Conservation (phyloP, 768 basidiomycete species). For the Boletus bicolor region DNA sequence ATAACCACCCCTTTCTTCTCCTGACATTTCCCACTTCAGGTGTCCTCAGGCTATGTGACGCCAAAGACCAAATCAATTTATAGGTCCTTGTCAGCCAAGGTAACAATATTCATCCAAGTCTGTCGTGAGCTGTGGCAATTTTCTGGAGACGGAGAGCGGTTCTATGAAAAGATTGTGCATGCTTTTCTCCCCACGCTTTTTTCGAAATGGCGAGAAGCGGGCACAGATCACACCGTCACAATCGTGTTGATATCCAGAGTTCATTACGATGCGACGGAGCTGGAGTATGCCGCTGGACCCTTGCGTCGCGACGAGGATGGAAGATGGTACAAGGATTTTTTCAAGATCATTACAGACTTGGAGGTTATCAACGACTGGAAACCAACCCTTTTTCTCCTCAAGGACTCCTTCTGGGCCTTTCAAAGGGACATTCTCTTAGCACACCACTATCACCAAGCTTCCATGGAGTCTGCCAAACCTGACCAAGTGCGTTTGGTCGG, state of each 20-base stretch:
- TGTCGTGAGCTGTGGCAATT: conserved; percentile 97
- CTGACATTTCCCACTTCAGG: conserved; percentile 39
- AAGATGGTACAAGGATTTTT: conserved; percentile 91
- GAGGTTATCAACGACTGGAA: conserved; percentile 89
- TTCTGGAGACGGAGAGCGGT: conserved; percentile 91
- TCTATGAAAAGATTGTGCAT: conserved; percentile 96
- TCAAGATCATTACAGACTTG: conserved; percentile 91
- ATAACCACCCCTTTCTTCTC: background rate
- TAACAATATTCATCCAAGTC: conserved; percentile 94
- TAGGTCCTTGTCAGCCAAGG: conserved; percentile 85
- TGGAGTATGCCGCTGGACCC: conserved; percentile 80
- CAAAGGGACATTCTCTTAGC: conserved; percentile 88
- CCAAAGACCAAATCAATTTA: conserved; percentile 84
- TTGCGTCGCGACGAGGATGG: conserved; percentile 72
- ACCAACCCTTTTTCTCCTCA: conserved; percentile 79
- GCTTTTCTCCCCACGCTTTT: conserved; percentile 93
- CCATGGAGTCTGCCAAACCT: conserved; percentile 42
- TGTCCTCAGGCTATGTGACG: conserved; percentile 79
- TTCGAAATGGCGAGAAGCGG: conserved; percentile 74
- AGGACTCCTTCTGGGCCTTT: conserved; percentile 86
- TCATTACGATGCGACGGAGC: conserved; percentile 77
- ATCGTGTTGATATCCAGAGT: conserved; percentile 94
- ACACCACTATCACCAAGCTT: conserved; percentile 80
- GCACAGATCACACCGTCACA: conserved; percentile 90
- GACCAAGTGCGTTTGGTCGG: conserved; percentile 71